These are phyloP conservation scores for Rhodotorula paludigena DNA, from an alignment of 768 basidiomycete genomes.

Conservation along the genomic window DNA sequence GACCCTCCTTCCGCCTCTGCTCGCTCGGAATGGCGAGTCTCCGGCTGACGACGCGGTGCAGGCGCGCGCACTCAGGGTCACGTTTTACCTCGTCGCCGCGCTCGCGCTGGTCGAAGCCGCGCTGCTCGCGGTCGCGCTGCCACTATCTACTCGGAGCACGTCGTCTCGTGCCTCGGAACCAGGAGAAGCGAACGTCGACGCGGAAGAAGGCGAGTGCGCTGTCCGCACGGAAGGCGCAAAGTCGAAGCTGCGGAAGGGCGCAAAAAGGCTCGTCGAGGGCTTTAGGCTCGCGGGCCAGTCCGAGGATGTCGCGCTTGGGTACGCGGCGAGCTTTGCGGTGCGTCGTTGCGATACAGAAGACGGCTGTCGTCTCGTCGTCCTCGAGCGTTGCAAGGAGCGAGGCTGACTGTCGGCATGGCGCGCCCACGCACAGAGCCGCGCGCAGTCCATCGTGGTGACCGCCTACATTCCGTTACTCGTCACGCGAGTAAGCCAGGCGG, in stretches of 20 bases:
- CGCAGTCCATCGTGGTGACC: conserved; percentile 12
- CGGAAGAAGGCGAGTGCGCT: background rate
- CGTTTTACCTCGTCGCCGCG: conserved; percentile 17
- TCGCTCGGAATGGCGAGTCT: too few relatives aligned
- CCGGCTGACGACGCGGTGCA: too few relatives aligned
- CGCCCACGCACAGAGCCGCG: conserved; percentile 27
- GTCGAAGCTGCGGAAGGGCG: background rate
- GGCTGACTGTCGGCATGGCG: too few relatives aligned
- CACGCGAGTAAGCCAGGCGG: conserved; percentile 14
- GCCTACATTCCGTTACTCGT: conserved; percentile 22
- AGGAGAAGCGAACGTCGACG: accelerated
- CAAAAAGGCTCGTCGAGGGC: conserved; percentile 2
- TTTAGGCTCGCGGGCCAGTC: conserved; percentile 15
- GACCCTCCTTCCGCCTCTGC: too few relatives aligned
- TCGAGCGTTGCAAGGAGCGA: too few relatives aligned
- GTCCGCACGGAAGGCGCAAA: background rate
- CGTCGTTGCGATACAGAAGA: too few relatives aligned
- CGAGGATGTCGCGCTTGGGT: conserved; percentile 10
- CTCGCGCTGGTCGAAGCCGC: conserved; percentile 1
- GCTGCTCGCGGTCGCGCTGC: conserved; percentile 6
- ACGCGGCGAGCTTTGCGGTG: conserved; percentile 22
- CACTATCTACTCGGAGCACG: too few relatives aligned
- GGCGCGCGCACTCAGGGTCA: background rate
- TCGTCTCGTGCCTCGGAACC: too few relatives aligned
- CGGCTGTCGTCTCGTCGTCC: too few relatives aligned